Conservation (phyloP, 257 asterid species). For the Gentiana macrophylla region DNA sequence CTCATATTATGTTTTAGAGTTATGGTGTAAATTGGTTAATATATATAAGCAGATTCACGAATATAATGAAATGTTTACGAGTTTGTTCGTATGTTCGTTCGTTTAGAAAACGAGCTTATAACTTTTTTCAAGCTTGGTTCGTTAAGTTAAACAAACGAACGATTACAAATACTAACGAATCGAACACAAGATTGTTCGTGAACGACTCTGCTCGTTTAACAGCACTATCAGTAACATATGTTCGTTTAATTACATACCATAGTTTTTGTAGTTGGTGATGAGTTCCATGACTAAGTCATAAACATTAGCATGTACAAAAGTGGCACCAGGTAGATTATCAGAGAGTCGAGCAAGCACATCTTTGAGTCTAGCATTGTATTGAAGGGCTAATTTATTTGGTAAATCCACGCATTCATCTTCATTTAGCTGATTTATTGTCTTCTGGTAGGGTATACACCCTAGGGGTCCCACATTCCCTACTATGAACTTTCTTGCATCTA, state of each 20-base stretch:
- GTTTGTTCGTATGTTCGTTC: no score
- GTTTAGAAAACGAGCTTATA: no score
- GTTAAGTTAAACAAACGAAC: no score
- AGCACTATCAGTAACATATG: no score
- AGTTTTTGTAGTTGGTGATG: slow-evolving; percentile 57
- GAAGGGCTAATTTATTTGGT: slow-evolving; percentile 68
- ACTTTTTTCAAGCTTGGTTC: no score
- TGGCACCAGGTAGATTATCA: slow-evolving; percentile 57
- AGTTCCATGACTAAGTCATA: slow-evolving; percentile 85
- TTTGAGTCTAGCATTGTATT: slow-evolving; percentile 59
- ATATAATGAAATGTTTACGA: no score
- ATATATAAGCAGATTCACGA: no score
- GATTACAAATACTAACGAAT: no score
- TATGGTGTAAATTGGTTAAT: no score
- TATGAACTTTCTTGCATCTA: slow-evolving; percentile 77
- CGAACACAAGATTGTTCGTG: no score
- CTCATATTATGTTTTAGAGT: no score
- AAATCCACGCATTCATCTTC: slow-evolving; percentile 63
- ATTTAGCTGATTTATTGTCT: slow-evolving; percentile 51
- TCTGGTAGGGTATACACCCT: slow-evolving; percentile 95
- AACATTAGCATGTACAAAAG: slow-evolving; percentile 72
- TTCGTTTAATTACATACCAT: slow-evolving; percentile 28
- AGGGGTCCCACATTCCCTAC: slow-evolving; percentile 84
- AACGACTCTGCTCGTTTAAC: no score
- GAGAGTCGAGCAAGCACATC: slow-evolving; percentile 45